phyloP scores from a whole-genome alignment of 139 green algal species.

The Yamagishiella unicocca region DNA sequence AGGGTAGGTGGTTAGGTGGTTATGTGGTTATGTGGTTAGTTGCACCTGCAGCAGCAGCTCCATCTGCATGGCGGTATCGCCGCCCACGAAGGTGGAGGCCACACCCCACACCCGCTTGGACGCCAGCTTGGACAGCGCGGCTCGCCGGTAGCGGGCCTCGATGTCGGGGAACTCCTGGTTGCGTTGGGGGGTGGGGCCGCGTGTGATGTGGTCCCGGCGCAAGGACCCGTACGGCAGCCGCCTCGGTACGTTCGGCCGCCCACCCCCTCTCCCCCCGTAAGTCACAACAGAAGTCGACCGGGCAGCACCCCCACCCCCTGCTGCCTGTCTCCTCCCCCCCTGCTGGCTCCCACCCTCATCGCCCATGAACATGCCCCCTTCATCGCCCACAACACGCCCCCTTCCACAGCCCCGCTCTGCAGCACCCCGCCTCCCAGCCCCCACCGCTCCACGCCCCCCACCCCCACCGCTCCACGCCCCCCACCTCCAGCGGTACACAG shows the following conservation, averaged over 20 bases:
- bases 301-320: background rate
- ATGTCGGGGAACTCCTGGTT: slow-evolving; percentile 62
- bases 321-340: background rate
- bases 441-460: too few relatives aligned
- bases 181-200: background rate
- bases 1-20: too few relatives aligned
- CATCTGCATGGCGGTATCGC: slow-evolving; percentile 57
- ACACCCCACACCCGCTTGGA: slow-evolving; percentile 71
- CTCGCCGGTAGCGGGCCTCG: slow-evolving; percentile 65
- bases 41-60: slow-evolving; percentile 51
- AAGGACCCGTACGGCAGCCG: background rate
- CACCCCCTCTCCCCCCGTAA: too few relatives aligned
- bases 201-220: background rate
- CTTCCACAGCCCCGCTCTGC: too few relatives aligned
- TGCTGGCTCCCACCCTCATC: background rate
- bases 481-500: too few relatives aligned
- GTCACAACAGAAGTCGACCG: too few relatives aligned
- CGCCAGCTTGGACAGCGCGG: slow-evolving; percentile 64
- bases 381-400: too few relatives aligned
- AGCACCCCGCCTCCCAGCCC: too few relatives aligned
- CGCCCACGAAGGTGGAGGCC: slow-evolving; percentile 64
- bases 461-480: too few relatives aligned
- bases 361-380: too few relatives aligned
- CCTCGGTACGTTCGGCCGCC: too few relatives aligned
- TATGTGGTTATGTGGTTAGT: too few relatives aligned